phyloP scores from a whole-genome alignment of 495 filamentous ascomycete species.

The Gamarada debralockiae region DNA sequence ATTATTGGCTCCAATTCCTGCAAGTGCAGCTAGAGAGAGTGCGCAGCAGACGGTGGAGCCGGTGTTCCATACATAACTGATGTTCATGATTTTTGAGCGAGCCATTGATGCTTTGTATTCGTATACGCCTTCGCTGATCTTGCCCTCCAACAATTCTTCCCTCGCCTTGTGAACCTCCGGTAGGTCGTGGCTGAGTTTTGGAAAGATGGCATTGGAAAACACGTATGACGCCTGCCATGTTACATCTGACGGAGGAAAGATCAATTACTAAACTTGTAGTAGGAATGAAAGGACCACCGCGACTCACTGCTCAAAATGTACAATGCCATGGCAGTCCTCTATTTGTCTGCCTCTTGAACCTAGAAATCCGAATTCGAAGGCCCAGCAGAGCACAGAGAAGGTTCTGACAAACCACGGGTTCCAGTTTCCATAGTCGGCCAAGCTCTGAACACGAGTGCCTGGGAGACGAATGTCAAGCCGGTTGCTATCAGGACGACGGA shows the following conservation, averaged over 20 bases:
- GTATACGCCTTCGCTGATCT: slow-evolving; percentile 20
- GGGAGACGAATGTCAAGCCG: slow-evolving; percentile 22
- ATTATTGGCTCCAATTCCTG: slow-evolving; percentile 18
- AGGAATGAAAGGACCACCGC: not conserved
- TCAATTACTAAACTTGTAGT: not conserved
- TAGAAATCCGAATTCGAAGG: slow-evolving; percentile 25
- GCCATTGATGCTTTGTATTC: slow-evolving; percentile 19
- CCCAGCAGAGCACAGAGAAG: slow-evolving; percentile 22
- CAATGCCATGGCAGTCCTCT: slow-evolving; percentile 20
- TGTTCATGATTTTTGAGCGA: slow-evolving; percentile 24
- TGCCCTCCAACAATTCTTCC: slow-evolving; percentile 10
- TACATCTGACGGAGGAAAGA: slow-evolving; percentile 17
- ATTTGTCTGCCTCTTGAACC: slow-evolving; percentile 18
- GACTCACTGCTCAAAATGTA: slow-evolving; percentile 25
- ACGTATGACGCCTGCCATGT: slow-evolving; percentile 26
- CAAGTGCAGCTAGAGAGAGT: slow-evolving; percentile 21
- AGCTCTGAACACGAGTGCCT: slow-evolving; percentile 22
- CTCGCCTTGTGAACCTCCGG: slow-evolving; percentile 16
- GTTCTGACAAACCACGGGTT: slow-evolving; percentile 24
- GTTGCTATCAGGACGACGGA: slow-evolving; percentile 23
- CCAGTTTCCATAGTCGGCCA: slow-evolving; percentile 26
- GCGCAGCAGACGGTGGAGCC: slow-evolving; percentile 21
- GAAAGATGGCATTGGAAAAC: slow-evolving; percentile 25
- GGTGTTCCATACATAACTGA: slow-evolving; percentile 18
- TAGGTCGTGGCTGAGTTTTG: slow-evolving; percentile 21